phyloP scores from a whole-genome alignment of 345 rosid genomes.

The Eucalyptus erythrocorys region DNA sequence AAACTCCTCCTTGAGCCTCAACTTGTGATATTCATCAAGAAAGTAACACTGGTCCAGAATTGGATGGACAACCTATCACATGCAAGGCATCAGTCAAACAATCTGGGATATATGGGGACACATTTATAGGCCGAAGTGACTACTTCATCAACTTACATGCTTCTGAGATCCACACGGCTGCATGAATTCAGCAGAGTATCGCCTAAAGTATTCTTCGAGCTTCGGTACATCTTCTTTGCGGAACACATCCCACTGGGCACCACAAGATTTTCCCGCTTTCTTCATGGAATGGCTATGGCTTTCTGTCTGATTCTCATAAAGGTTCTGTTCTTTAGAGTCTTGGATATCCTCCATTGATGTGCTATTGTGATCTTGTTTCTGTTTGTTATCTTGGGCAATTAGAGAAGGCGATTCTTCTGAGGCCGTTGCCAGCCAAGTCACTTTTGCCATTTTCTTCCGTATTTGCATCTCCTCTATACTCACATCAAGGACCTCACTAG shows the following conservation, averaged over 20 bases:
- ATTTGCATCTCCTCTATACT: conserved; percentile 13
- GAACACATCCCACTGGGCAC: conserved; percentile 94
- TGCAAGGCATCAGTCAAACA: neutral
- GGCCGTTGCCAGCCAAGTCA: conserved; percentile 24
- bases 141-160: conserved; percentile 32
- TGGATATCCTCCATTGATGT: neutral
- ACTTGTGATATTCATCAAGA: conserved; percentile 63
- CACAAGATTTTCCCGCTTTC: conserved; percentile 33
- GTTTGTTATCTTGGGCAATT: neutral
- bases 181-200: conserved; percentile 48
- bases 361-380: neutral
- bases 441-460: conserved; percentile 15
- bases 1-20: conserved; percentile 79
- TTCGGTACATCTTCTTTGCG: conserved; percentile 81
- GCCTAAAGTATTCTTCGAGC: conserved; percentile 61
- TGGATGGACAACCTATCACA: conserved; percentile 67
- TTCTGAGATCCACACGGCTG: conserved; percentile 17
- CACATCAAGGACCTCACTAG: conserved; percentile 12
- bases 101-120: neutral
- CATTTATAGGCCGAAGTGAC: neutral
- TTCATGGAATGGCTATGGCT: conserved; percentile 6
- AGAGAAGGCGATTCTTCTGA: conserved; percentile 2
- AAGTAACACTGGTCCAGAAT: conserved; percentile 76
- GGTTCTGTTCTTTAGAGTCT: conserved; percentile 3
- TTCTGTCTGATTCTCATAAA: conserved; percentile 12